Base-by-base conservation (phyloP, 2,329 filamentous ascomycete species). In the Neopestalotiopsis rosae region DNA sequence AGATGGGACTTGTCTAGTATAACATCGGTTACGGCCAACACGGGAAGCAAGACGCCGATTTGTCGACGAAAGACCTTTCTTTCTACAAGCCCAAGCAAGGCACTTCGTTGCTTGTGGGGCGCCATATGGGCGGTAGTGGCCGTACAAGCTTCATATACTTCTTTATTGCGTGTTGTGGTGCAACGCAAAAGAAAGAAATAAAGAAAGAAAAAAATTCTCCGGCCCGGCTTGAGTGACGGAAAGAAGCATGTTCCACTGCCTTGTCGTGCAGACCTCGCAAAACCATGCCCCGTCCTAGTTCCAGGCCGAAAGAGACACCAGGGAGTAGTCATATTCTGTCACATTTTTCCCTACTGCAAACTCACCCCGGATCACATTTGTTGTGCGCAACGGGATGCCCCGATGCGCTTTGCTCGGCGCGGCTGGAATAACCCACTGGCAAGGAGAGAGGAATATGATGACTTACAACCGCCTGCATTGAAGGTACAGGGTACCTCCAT, bases 221-320 rank as follows among this genome's bases (percentile, higher is more conserved):
- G 64, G 64, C 34, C 67, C 62, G 68, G 68, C 64, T 58, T 69
- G 64, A 38, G 64, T 58, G 42, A 69, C 68, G 68, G 68, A 66
- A 57, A 20, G 42, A 12, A 56, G 42, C 63, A 63, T 67, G 63
- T 63, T 64, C 32, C 34, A 56, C 49, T 14, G 32, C 52, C 13
- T n/a, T 61, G 56, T 38, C 20, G 67, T 68, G 45, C 64, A 58
- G 20, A 45, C 38, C 32, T 66, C 64, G 64, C 64, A 52, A 58
- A 58, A 45, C 45, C 45, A 58, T 52, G 49, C 56, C 62, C 59
- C 49, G 57, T 61, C 59, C 32, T 61, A 38, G 17, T 61, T 30
- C 61, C 66, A 58, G 56, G 38, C 62, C 61, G 62, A 49, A 34
- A 9, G 24, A 45, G 32, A 45, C 59, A 13, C 34, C 52, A 32